Conservation (phyloP, 345 rosid genomes). For the Hirschfeldia incana region DNA sequence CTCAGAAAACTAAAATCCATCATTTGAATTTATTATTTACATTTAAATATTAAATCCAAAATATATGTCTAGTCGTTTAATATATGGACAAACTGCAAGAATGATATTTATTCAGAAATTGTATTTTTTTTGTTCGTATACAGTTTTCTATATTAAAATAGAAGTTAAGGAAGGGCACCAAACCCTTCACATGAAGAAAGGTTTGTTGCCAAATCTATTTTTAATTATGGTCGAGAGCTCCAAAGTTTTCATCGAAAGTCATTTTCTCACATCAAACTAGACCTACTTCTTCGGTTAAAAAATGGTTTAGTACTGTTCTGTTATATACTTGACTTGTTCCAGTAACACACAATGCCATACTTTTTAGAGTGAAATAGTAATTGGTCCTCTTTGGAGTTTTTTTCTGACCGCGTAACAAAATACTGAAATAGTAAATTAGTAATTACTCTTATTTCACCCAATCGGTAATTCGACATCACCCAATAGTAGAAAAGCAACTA, state of each 20-base stretch:
- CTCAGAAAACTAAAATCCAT: not conserved
- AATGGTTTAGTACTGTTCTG: slow-evolving; percentile 15
- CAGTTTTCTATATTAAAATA: not conserved
- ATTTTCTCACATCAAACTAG: slow-evolving; percentile 33
- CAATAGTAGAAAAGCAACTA: not conserved
- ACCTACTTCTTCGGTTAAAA: slow-evolving; percentile 21
- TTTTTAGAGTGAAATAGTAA: not conserved
- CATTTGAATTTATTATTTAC: not conserved
- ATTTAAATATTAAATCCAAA: not conserved
- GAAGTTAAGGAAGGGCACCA: slow-evolving; percentile 20
- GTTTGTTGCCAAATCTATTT: slow-evolving; percentile 30
- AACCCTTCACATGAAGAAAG: slow-evolving; percentile 30
- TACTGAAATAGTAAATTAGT: not conserved
- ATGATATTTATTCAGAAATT: slow-evolving; percentile 1
- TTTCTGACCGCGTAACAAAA: not conserved
- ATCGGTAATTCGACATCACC: not conserved
- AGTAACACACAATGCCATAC: not conserved
- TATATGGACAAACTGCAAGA: slow-evolving; percentile 10
- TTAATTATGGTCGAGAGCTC: slow-evolving; percentile 29
- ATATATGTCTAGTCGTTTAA: slow-evolving; percentile 11
- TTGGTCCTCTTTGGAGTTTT: not conserved
- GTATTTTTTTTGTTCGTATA: not conserved
- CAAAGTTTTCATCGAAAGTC: slow-evolving; percentile 18
- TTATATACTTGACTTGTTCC: slow-evolving; percentile 10
- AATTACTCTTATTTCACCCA: not conserved